Conservation (phyloP, 106 monocot genomes). For the Phalaenopsis equestris region DNA sequence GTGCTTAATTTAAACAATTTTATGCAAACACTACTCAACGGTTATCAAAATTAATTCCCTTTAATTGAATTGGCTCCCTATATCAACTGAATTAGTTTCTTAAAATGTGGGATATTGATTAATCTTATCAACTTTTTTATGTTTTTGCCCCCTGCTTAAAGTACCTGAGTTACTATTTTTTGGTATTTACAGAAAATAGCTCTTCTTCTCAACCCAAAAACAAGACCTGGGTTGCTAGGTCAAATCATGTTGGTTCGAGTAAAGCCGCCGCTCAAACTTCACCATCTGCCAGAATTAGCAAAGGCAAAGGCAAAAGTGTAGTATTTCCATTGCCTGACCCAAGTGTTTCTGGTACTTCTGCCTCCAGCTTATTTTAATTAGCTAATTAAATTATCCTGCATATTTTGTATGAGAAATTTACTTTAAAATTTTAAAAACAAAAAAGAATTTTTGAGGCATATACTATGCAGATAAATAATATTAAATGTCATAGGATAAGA, state of each 20-base stretch:
- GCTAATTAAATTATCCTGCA: background rate
- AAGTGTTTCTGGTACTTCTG: background rate
- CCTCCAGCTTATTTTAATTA: background rate
- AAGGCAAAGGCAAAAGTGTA: background rate
- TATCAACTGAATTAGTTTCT: background rate
- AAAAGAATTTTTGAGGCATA: background rate
- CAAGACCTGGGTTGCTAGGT: background rate
- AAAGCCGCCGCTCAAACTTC: background rate
- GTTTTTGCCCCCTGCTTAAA: background rate
- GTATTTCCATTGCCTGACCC: background rate
- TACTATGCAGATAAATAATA: background rate
- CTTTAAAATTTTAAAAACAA: background rate
- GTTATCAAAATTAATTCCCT: background rate
- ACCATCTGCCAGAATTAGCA: background rate
- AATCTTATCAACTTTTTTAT: background rate
- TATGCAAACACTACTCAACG: background rate
- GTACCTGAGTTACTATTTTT: background rate
- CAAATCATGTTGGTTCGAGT: constrained; percentile 3
- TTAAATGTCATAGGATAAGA: background rate
- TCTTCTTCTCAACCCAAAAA: background rate
- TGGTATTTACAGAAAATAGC: background rate
- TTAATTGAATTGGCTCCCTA: background rate
- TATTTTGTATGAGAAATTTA: background rate
- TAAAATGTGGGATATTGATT: background rate
- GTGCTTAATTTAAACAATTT: background rate